Conservation (phyloP, 1,284 basidiomycete species). For the Pyrrhoderma lamaoense region DNA sequence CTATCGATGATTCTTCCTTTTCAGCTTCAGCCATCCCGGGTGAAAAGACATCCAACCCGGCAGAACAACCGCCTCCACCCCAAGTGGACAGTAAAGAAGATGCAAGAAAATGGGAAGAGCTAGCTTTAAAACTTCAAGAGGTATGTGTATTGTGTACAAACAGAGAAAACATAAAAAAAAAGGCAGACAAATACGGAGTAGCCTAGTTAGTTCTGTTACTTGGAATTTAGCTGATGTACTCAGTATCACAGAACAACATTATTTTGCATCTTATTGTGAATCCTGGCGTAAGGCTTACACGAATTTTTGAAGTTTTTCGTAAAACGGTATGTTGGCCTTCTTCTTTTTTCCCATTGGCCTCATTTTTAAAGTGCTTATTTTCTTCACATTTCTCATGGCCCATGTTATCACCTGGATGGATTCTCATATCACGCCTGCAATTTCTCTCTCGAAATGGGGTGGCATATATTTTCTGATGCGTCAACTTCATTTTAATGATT, state of each 20-base stretch:
- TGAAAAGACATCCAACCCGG: neutral
- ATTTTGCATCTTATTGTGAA: conserved; percentile 17
- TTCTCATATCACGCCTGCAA: neutral
- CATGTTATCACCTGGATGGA: neutral
- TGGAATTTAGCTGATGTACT: neutral
- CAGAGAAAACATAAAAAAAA: too few species aligned
- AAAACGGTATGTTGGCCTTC: conserved; percentile 15
- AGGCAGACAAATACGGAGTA: too few species aligned
- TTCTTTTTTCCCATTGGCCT: neutral
- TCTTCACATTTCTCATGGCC: neutral
- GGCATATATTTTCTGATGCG: neutral
- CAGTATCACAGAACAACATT: conserved; percentile 14
- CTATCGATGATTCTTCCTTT: conserved; percentile 9
- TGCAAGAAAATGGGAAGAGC: conserved; percentile 10
- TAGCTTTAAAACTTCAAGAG: conserved; percentile 12
- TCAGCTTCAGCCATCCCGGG: neutral
- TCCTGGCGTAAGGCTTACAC: conserved; percentile 10
- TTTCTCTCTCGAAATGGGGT: neutral
- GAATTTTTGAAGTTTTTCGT: conserved; percentile 17
- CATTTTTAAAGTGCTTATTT: neutral
- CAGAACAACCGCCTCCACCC: neutral
- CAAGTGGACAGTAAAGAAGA: conserved; percentile 1
- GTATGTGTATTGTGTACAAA: conserved; percentile 1
- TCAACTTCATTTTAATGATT: neutral
- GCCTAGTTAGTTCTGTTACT: too few species aligned